phyloP scores from a whole-genome alignment of 352 stramenopile genomes.

The Pythium scleroteichum region DNA sequence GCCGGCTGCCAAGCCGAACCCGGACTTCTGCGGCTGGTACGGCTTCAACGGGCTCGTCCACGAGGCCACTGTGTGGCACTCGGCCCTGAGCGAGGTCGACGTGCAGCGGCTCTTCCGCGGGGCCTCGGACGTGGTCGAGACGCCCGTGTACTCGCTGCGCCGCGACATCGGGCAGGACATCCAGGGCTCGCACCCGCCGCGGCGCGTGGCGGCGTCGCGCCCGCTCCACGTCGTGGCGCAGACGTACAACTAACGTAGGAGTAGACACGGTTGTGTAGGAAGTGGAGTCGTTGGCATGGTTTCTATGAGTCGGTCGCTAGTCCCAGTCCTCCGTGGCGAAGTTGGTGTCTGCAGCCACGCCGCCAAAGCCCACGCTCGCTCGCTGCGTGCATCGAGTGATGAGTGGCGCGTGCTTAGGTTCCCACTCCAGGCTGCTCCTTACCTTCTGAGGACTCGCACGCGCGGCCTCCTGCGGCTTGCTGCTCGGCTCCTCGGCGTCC shows the following conservation, averaged over 20 bases:
- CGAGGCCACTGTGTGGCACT: conserved; percentile 57
- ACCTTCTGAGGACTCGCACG: conserved; percentile 37
- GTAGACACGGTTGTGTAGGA: background rate
- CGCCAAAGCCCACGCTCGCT: conserved; percentile 28
- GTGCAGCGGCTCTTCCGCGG: conserved; percentile 69
- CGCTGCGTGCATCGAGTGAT: background rate
- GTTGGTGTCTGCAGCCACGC: conserved; percentile 62
- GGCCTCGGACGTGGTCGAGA: conserved; percentile 46
- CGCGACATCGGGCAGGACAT: conserved; percentile 32
- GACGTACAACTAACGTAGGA: conserved; percentile 35
- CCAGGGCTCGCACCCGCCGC: conserved; percentile 34
- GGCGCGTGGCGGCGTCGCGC: conserved; percentile 50
- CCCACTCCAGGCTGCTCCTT: conserved; percentile 9
- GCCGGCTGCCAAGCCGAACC: conserved; percentile 45
- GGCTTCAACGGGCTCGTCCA: conserved; percentile 67
- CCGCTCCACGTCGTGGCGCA: conserved; percentile 67
- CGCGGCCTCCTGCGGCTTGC: conserved; percentile 4
- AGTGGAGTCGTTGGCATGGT: no score
- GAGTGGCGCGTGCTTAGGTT: no score
- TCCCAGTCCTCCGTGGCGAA: conserved; percentile 75
- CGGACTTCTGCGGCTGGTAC: conserved; percentile 70
- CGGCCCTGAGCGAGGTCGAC: conserved; percentile 45
- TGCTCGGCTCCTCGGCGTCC: conserved; percentile 50
- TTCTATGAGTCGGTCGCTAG: no score
- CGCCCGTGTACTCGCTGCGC: conserved; percentile 53